Evolutionary conservation across 2,329 filamentous ascomycete genomes (phyloP).

Genomic region (Fusarium equiseti): DNA sequence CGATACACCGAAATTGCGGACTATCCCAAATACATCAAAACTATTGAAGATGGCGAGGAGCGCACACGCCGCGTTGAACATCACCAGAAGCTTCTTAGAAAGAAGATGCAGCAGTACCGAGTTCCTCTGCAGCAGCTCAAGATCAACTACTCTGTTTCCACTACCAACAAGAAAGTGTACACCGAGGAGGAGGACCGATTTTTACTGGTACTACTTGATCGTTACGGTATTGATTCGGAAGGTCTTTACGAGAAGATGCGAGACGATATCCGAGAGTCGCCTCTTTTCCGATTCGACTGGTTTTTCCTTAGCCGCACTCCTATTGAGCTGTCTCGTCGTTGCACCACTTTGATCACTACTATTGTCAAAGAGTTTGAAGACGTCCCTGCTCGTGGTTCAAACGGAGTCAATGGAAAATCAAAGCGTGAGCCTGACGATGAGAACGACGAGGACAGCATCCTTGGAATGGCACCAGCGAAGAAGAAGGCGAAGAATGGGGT

Average conservation of each 20-base stretch:
- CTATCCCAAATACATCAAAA: conserved; percentile 87
- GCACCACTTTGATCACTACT: conserved; percentile 92
- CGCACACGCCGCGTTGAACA: conserved; percentile 89
- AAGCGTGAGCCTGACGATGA: conserved; percentile 85
- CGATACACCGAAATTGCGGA: conserved; percentile 91
- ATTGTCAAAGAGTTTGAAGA: conserved; percentile 95
- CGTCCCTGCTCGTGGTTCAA: conserved; percentile 63
- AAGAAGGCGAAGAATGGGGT: conserved; percentile 93
- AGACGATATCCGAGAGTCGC: conserved; percentile 95
- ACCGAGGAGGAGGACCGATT: conserved; percentile 98
- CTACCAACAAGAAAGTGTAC: conserved; percentile 99
- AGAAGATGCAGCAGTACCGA: conserved; percentile 97
- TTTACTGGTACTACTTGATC: conserved; percentile 91
- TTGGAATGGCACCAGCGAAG: conserved; percentile 86
- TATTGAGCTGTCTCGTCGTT: conserved; percentile 90
- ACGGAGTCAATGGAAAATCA: conserved; percentile 73
- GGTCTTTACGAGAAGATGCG: conserved; percentile 92
- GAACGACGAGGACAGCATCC: conserved; percentile 83
- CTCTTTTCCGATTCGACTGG: conserved; percentile 98
- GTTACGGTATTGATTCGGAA: conserved; percentile 91
- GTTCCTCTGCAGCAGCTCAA: conserved; percentile 97
- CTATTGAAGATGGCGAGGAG: conserved; percentile 94
- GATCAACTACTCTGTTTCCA: conserved; percentile 98
- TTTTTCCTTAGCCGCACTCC: conserved; percentile 97
- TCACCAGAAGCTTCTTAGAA: conserved; percentile 90